Evolutionary conservation across 148 eudicot species (phyloP), one percentile per base, ranked within the genome.

Genomic region (Rhododendron ferrugineum): DNA sequence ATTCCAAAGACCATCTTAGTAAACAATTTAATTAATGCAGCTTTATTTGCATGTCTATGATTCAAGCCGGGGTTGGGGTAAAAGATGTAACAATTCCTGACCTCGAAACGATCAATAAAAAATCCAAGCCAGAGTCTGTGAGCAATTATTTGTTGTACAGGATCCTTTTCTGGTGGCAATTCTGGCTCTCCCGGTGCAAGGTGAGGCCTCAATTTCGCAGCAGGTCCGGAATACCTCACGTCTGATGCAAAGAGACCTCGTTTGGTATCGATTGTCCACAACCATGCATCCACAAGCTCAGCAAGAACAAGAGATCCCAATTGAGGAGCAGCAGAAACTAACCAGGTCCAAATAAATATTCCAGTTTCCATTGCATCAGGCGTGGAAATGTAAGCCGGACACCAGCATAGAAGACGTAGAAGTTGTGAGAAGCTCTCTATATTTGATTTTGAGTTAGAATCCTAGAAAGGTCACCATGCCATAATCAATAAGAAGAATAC

Each of bases 201-300:
- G 83, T 95, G 99, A 89, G 99, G 99, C 85, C 99, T 92, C 86
- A 97, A 91, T 85, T 83, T 94, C 56, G 99, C 98, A 89, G 94
- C 84, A 77, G 99, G 99, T 68, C 99, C 99, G 89, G 92, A 90
- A 85, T 80, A 93, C 90, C 90, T 92, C 87, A 86, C 88, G 58
- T 95, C 95, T 84, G 96, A 97, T 84, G 99, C 99, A 93, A 97
- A 95, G 81, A 97, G 91, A 64, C 99, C 99, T 85, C 98, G 88
- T 86, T 94, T 94, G 54, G 98, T 95, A 88, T 97, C 99, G 64
- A 97, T 91, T 62, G 99, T 94, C 99, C 99, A 97, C 86, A 95
- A 89, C 99, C 99, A 97, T 56, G 99, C 99, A 92, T 97, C 99
- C 78, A 95, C 98, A 80, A 94, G 99, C 90, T 97, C 99, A 47